phyloP scores from a whole-genome alignment of 1,284 basidiomycete genomes.

The Ceratobasidium sp. region DNA sequence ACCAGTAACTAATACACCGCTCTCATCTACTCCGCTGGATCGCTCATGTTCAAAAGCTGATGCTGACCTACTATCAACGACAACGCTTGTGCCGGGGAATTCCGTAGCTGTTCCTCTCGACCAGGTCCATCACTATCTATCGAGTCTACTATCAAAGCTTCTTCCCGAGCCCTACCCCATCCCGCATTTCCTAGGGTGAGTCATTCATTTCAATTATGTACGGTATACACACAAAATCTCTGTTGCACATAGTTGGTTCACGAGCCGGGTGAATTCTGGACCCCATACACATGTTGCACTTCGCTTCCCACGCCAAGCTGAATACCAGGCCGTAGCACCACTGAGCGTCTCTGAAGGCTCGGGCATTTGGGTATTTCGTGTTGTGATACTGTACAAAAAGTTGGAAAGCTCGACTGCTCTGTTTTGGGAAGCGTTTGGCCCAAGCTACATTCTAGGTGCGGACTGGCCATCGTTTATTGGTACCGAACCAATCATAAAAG shows the following conservation, averaged over 20 bases:
- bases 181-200: background rate
- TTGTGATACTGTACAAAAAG: background rate
- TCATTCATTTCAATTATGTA: background rate
- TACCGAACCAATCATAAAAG: too few relatives aligned
- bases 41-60: background rate
- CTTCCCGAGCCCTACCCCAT: background rate
- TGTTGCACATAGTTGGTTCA: too few relatives aligned
- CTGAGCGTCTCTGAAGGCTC: background rate
- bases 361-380: background rate
- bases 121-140: background rate
- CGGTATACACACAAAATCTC: too few relatives aligned
- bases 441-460: background rate
- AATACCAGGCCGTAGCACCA: background rate
- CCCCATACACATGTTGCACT: background rate
- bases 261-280: background rate
- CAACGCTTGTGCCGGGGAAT: background rate
- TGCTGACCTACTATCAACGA: background rate
- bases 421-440: background rate
- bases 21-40: background rate
- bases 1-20: background rate
- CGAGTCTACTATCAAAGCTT: background rate
- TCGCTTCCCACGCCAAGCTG: background rate
- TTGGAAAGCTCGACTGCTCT: background rate
- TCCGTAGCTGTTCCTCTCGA: background rate
- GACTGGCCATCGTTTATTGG: background rate